Evolutionary conservation across 257 asterid genomes (phyloP), one percentile per base, ranked within the genome.

Genomic region (Leptodermis oblonga): DNA sequence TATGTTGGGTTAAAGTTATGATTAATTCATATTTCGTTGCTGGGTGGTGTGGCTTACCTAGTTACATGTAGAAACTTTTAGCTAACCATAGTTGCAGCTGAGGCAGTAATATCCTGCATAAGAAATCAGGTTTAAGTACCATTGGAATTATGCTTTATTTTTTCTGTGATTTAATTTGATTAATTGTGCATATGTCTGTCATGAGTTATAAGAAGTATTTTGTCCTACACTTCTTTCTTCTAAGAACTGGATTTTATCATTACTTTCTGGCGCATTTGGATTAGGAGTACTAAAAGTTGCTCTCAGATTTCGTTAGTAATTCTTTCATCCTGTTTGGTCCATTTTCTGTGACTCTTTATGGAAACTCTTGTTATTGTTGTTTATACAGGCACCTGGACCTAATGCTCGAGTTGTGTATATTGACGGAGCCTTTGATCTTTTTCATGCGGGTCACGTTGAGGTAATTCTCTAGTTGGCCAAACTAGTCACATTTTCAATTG

Each of bases 381-480:
- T 70, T 66, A 62, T 62, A 73, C 83, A 93, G 98, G 97, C 82
- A 49, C 97, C 97, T 66, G 97, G 89, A 67, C 96, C 95, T 30
- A 90, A 88, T 79, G 85, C 95, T 45, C 92, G 90, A 60, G 95
- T 93, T 60, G 96, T 93, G 36, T 93, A 93, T 82, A 93, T 93
- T 70, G 98, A 93, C 76, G 97, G 98, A 42, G 98, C 94, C 26
- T 93, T 93, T 82, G 98, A 93, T 83, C 92, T 90, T 73, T 93
- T 90, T 66, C 98, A 93, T 77, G 98, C 98, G 62, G 97, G 98
- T 58, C 98, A 93, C 14, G 95, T 93, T 60, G 96, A 88, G 98
- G 98, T 92, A 82, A 20, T 33, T 68, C 14, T 3, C 48, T 18
- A 33, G 9, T 36, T 14, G 37, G 28, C 34, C 49, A 25, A 23